Evolutionary conservation across 495 filamentous ascomycete species (phyloP), one percentile per base, ranked within the genome.

Genomic region (Pseudomonodictys pantanalensis): DNA sequence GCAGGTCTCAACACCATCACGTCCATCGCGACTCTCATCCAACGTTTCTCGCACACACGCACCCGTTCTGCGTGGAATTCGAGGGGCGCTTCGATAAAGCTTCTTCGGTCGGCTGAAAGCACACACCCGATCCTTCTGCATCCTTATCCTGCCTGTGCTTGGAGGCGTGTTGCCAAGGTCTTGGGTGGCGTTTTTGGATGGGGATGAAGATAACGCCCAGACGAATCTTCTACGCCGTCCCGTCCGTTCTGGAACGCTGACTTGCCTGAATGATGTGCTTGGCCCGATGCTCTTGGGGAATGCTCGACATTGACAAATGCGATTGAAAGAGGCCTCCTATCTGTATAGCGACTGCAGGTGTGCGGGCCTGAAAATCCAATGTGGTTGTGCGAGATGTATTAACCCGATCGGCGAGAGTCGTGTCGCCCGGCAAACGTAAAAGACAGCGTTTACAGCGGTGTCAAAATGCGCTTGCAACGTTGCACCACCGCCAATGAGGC

Each of bases 151-250:
- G 30, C 32, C 23, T 18, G 52, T 20, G 47, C 41, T 10, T 12
- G 17, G 17, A 25, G 58, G 52, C 43, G 59, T 56, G 3, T 8
- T 57, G 61, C 61, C 61, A 64, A 64, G 61, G 54, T 23, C 60
- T 64, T 64, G 55, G 54, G 61, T 59, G 61, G 61, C 61, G 61
- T 38, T 64, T 64, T 64, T 51, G 48, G 48, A 50, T 42, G 55
- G 48, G 28, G 33, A 32, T 26, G 2, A 33, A 42, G 47, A 50
- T 33, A 48, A 54, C 54, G 61, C 61, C 61, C 47, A 64, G 61
- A 23, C 9, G 24, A 17, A 15, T 28, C 33, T 45, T 39, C 46
- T 22, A 53, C 61, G 61, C 43, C 55, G 49, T 58, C 61, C 49
- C 54, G 47, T 44, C 35, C 25, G 49, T 64, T 64, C 61, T 58